Conservation (phyloP, 2,329 filamentous ascomycete species). For the Aspergillus costaricaensis region DNA sequence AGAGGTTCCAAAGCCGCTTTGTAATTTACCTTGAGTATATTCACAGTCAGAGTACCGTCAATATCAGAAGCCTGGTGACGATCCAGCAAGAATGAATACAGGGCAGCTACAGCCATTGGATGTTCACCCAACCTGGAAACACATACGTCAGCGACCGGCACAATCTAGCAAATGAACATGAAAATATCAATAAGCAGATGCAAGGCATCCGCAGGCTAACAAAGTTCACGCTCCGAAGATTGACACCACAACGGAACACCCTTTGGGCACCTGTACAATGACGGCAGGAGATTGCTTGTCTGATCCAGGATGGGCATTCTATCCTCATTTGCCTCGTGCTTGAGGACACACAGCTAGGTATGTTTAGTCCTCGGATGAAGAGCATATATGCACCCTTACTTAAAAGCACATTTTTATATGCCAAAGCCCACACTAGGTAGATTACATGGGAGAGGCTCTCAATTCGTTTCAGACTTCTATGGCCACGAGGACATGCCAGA, state of each 20-base stretch:
- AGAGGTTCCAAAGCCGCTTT: neutral
- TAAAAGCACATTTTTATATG: conserved; percentile 30
- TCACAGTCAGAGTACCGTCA: conserved; percentile 46
- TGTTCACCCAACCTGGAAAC: conserved; percentile 51
- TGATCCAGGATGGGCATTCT: neutral
- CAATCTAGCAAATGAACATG: neutral
- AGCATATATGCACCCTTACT: conserved; percentile 28
- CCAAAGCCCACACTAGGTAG: conserved; percentile 29
- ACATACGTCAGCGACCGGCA: conserved; percentile 29
- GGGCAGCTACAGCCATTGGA: conserved; percentile 48
- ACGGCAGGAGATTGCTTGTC: conserved; percentile 1
- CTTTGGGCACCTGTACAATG: neutral
- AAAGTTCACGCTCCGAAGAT: neutral
- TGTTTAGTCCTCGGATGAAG: conserved; percentile 12
- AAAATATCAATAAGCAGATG: neutral
- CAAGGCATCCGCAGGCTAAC: neutral
- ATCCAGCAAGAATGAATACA: conserved; percentile 53
- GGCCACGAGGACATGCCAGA: conserved; percentile 32
- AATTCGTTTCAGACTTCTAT: conserved; percentile 40
- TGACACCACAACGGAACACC: neutral
- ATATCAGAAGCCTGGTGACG: conserved; percentile 51
- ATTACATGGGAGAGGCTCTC: conserved; percentile 41
- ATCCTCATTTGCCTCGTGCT: conserved; percentile 4
- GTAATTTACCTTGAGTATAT: conserved; percentile 48
- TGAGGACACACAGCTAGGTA: conserved; percentile 13